Base-by-base conservation (phyloP, 305 asterid species). In the Rubia balearica region DNA sequence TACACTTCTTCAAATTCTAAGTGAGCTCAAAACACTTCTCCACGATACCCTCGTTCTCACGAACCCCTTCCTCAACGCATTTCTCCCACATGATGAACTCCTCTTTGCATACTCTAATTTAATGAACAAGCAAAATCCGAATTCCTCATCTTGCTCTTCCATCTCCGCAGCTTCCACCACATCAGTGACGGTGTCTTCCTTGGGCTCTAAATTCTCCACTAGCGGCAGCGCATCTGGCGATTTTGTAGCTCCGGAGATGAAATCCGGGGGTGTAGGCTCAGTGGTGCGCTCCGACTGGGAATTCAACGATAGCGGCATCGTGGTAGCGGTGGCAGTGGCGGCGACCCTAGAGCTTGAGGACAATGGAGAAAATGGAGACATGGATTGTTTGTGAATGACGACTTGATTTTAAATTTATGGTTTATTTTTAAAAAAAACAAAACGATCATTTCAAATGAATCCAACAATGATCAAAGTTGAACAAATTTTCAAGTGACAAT, bases 61-160 rank as follows among this genome's bases (percentile, higher is more conserved):
- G 79, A 69, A 87, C 96, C 12, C 87, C 88, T 75, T 81, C 96
- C 46, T 83, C 89, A 59, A 88, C 89, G 21, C 98, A 92, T 77
- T 88, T 90, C 67, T 92, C 96, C 97, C 97, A 90, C 7, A 75
- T 85, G 38, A 69, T 57, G 77, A 90, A 90, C 1, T 76, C 43
- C 4, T 88, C 96, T 63, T 67, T 87, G 69, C 96, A 90, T 12
- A 96, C 33, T 96, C 96, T 45, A 75, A 90, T 78, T 90, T 90
- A 96, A 90, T 90, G 48, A 83, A 88, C 68, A 90, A 79, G 74
- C 96, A 90, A 78, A 88, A 90, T 74, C 94, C 92, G 79, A 94
- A 87, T 27, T 27, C 30, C 71, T 88, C 96, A 0, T 88, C 30
- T 0, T 85, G 91, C 1, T 80, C 91, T 9, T 81, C 89, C n/a